Base-by-base conservation (phyloP, 1,284 basidiomycete genomes). In the Trametes polyzona region DNA sequence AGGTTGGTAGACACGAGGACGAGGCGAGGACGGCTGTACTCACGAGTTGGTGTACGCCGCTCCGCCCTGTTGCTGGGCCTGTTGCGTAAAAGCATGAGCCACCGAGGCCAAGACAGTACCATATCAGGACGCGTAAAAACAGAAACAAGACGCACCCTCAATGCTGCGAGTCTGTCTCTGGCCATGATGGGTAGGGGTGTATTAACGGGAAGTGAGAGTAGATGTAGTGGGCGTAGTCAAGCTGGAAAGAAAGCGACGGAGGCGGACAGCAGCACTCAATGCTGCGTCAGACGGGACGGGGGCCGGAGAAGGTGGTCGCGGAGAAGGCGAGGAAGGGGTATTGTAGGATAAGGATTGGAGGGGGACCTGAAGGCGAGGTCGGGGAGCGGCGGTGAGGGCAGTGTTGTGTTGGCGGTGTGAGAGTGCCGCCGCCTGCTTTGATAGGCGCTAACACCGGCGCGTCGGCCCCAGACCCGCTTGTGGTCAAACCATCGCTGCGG, bases 91-190 rank as follows among this genome's bases (percentile, higher is more conserved):
- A 63, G 27, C 56, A 52, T 43, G 60, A 49, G 46, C 46, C 40
- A 55, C 29, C 17, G 19, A 5, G 27, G 43, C 26, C 19, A 46
- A 39, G 30, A n/a, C 19, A 42, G 46, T 41, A 30, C 35, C 3
- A 19, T 7, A 43, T 24, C 17, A 17, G 33, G 8, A 23, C 30
- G 26, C 24, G 16, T 23, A 5, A 21, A 24, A 47, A 24, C 74
- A 24, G n/a, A 16, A 37, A 27, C 12, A 32, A 8, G 17, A 39
- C 78, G 64, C 63, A 91, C 91, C 76, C 90, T 86, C 83, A 91
- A 83, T 61, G 88, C 90, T 69, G 90, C 88, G 65, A 93, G 82
- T 81, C 90, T 86, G 77, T 92, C 90, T 81, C 87, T 83, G 61
- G 87, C 86, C 88, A 92, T 92, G 66, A 61, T 74, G 69, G 47